Percentiles rank a stretch among this genome's conserved stretches.
These are phyloP conservation scores for Mucor velutinosus DNA, from an alignment of 371 early-diverging fungal genomes.

Conservation along the genomic window DNA sequence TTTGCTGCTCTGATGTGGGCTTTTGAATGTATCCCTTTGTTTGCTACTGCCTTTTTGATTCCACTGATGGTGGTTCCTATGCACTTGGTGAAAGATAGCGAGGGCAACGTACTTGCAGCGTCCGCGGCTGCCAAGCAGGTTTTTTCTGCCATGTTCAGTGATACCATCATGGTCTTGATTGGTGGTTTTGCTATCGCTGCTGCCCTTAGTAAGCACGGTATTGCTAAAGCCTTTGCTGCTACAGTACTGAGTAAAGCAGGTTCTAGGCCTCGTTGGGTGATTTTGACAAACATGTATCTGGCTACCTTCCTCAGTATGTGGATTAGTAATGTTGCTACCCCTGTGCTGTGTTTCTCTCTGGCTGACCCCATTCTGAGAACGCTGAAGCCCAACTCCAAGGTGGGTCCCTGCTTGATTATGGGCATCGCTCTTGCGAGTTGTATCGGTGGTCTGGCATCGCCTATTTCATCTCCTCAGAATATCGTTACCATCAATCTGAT, in stretches of 20 bases:
- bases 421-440: slow-evolving; percentile 96
- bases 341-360: slow-evolving; percentile 81
- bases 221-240: slow-evolving; percentile 76
- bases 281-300: slow-evolving; percentile 80
- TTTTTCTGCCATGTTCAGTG: slow-evolving; percentile 92
- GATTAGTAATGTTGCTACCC: slow-evolving; percentile 85
- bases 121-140: slow-evolving; percentile 80
- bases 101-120: slow-evolving; percentile 58
- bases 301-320: slow-evolving; percentile 72
- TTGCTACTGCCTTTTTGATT: slow-evolving; percentile 77
- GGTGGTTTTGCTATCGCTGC: slow-evolving; percentile 96
- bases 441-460: slow-evolving; percentile 96
- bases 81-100: slow-evolving; percentile 62
- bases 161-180: slow-evolving; percentile 93
- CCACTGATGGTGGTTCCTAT: slow-evolving; percentile 77
- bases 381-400: slow-evolving; percentile 61
- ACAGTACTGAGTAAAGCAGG: slow-evolving; percentile 74
- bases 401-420: slow-evolving; percentile 84
- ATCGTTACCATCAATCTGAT: slow-evolving; percentile 85
- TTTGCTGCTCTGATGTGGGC: slow-evolving; percentile 75
- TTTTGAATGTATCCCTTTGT: slow-evolving; percentile 77
- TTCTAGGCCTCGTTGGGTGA: slow-evolving; percentile 66
- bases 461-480: slow-evolving; percentile 96
- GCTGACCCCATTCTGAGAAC: slow-evolving; percentile 78
- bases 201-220: slow-evolving; percentile 52